A percentile compares a stretch with the other conserved stretches of the same genome.
Conservation (phyloP, 202 grass and related monocot species). For the Schoenoplectus triqueter region DNA sequence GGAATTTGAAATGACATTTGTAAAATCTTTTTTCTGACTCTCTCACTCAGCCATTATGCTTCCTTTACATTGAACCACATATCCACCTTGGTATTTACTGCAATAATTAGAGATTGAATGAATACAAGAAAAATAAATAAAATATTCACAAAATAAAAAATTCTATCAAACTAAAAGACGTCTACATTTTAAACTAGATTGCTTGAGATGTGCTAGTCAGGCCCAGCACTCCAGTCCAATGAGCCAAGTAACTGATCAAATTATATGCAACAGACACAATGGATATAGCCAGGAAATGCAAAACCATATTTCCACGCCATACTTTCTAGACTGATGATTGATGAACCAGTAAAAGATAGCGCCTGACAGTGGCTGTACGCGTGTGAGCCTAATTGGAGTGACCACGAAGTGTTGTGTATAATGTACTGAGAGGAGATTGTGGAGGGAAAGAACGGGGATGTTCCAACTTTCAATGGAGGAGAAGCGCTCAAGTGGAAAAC, state of each 20-base stretch:
- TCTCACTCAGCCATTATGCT: conserved; percentile 91
- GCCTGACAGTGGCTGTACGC: background rate
- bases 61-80: conserved; percentile 92
- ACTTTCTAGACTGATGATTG: too few species aligned
- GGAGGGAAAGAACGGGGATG: conserved; percentile 8
- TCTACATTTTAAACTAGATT: too few species aligned
- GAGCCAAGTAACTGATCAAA: background rate
- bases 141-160: background rate
- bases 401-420: background rate
- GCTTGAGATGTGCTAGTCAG: background rate
- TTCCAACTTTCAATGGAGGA: conserved; percentile 26
- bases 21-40: conserved; percentile 76
- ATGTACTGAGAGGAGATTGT: conserved; percentile 37
- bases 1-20: conserved; percentile 51
- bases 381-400: background rate
- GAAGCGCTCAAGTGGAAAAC: background rate
- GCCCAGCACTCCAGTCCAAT: background rate
- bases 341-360: conserved; percentile 23
- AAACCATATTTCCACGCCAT: background rate
- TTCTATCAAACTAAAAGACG: too few species aligned
- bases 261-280: conserved; percentile 1
- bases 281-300: background rate
- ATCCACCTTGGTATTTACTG: conserved; percentile 99
- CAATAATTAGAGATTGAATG: conserved; percentile 30
- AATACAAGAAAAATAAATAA: conserved; percentile 27